These are phyloP conservation scores for Glarea lozoyensis DNA, from an alignment of 495 filamentous ascomycete genomes.

Conservation along the genomic window DNA sequence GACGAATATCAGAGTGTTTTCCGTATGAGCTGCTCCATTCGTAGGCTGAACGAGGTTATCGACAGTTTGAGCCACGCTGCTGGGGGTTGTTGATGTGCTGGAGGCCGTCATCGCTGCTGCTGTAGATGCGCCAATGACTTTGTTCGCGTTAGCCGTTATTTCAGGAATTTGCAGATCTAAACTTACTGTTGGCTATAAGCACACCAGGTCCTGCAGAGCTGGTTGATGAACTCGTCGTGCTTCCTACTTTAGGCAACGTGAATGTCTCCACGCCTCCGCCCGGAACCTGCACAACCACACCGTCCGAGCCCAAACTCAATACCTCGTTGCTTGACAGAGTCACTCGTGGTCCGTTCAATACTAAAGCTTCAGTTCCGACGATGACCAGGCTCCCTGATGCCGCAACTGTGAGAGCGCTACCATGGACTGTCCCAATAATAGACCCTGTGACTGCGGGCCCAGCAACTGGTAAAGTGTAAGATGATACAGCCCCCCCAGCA, in stretches of 20 bases:
- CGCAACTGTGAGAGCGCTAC: not conserved
- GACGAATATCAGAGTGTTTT: no score
- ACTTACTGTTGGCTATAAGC: constrained; percentile 7
- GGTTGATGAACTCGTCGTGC: not conserved
- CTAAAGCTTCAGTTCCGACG: not conserved
- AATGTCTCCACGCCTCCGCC: constrained; percentile 5
- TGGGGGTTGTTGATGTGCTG: no score
- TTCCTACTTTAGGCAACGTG: not conserved
- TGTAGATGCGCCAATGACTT: not conserved
- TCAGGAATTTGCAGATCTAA: not conserved
- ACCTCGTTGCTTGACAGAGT: constrained; percentile 4
- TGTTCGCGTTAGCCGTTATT: not conserved
- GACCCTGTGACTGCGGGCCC: not conserved
- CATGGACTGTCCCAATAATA: not conserved
- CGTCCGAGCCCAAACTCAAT: constrained; percentile 3
- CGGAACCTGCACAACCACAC: constrained; percentile 5
- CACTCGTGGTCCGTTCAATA: not conserved
- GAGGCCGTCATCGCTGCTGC: no score
- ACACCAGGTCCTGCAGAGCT: not conserved
- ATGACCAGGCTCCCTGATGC: not conserved
- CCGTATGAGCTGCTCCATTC: no score
- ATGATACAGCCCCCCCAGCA: not conserved
- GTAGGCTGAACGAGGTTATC: no score
- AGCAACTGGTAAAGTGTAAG: not conserved
- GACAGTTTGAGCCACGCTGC: no score